Conservation (phyloP, 106 monocot species). For the Platanthera guangdongensis region DNA sequence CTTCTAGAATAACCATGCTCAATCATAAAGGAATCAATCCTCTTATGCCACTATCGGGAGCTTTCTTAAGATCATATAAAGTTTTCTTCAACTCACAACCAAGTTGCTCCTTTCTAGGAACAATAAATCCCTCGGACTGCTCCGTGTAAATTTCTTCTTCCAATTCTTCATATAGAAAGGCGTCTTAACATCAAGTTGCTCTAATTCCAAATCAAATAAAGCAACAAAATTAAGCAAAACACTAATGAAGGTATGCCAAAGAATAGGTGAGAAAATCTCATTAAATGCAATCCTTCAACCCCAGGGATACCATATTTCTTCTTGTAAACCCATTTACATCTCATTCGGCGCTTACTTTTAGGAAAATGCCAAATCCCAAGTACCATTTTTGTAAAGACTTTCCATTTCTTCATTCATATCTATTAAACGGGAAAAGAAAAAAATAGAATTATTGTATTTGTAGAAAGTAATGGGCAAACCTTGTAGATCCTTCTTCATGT, state of each 20-base stretch:
- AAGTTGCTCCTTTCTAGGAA: not conserved
- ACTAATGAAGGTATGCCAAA: too few species aligned
- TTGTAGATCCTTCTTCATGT: too few species aligned
- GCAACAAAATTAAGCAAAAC: too few species aligned
- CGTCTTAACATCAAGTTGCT: not conserved
- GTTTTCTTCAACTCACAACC: not conserved
- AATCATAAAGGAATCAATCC: too few species aligned
- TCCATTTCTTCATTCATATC: not conserved
- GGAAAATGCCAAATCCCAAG: not conserved
- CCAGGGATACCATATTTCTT: not conserved
- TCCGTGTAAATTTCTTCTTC: too few species aligned
- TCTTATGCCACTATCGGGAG: not conserved
- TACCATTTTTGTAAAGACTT: not conserved
- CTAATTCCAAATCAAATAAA: too few species aligned
- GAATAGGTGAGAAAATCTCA: not conserved
- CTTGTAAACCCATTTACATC: not conserved
- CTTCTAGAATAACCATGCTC: too few species aligned
- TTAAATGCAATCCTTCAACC: not conserved
- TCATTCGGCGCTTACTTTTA: not conserved
- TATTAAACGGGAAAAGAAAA: too few species aligned
- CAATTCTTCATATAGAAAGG: not conserved
- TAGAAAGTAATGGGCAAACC: too few species aligned
- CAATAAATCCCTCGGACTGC: not conserved
- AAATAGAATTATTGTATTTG: too few species aligned
- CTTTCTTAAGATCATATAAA: not conserved